Base-by-base conservation (phyloP, 805 yeast species). In the Naumovozyma baii region DNA sequence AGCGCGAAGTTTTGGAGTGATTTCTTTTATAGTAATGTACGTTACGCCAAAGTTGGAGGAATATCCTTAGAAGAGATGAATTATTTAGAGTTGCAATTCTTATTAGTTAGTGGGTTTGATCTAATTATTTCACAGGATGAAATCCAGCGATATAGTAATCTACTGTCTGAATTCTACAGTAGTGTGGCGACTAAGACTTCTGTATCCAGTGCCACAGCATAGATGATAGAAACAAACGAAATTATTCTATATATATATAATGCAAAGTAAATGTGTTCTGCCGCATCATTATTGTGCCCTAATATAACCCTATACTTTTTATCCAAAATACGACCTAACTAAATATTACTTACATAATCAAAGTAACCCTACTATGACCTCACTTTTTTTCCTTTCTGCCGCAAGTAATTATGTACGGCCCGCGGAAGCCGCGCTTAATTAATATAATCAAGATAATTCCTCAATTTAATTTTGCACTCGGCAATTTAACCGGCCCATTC, bases 31-130 rank as follows among this genome's bases (percentile, higher is more conserved):
- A 90, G 90, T 57, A 90, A 90, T 59, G 78, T 92, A 39, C 73
- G 97, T 47, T 90, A 90, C 60, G 96, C 96, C 9, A 84, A 88
- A 59, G 92, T 90, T 33, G 97, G 97, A 4, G 97, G 97, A 0
- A 70, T 90, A 40, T 95, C 96, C 5, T 69, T 87, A 41, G 95
- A 85, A 40, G 99, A 92, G 59, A 70, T 92, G 57, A 92, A 92
- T 57, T 88, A 84, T 62, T 68, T 92, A 49, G 99, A 92, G 61
- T 66, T 92, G 34, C 96, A 90, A 59, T 88, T 92, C 57, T 65
- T 90, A 50, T 62, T 88, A 37, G 66, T 90, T 43, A 70, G 87
- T 38, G 96, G 92, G 63, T 90, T 92, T 63, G 78, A 80, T 56
- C 68, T 90, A 44, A 75, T 88, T 77, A 84, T 92, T 34, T 80